Evolutionary conservation across 148 eudicot genomes (phyloP).

Genomic region (Arctostaphylos glauca): DNA sequence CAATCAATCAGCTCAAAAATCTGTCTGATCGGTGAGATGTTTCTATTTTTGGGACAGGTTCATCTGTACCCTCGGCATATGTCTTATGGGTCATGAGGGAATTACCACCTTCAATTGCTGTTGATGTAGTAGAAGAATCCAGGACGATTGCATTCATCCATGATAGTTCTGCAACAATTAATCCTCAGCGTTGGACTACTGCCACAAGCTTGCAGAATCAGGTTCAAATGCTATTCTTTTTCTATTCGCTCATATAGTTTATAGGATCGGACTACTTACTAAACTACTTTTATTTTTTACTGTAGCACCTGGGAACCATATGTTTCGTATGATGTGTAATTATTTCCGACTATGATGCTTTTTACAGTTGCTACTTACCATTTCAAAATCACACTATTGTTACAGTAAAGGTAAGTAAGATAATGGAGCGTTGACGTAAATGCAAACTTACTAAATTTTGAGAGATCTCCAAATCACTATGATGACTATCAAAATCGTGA

Average conservation of each 20-base stretch:
- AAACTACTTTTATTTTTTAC: background rate
- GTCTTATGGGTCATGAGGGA: constrained; percentile 88
- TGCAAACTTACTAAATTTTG: background rate
- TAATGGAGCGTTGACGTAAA: background rate
- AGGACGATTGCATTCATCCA: constrained; percentile 63
- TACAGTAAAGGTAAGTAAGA: background rate
- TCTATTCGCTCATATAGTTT: background rate
- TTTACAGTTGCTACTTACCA: background rate
- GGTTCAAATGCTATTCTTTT: constrained; percentile 36
- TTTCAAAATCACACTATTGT: background rate
- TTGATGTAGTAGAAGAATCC: constrained; percentile 49
- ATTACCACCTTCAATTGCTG: constrained; percentile 56
- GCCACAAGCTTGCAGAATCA: constrained; percentile 70
- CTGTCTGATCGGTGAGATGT: background rate
- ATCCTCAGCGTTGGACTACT: constrained; percentile 69
- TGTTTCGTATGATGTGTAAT: no score
- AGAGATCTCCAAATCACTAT: background rate
- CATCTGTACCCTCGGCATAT: constrained; percentile 77
- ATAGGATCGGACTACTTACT: background rate
- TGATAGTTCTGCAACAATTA: constrained; percentile 43
- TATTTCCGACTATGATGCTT: background rate
- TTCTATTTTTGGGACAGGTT: constrained; percentile 47
- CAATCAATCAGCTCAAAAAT: background rate
- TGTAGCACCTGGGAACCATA: background rate
- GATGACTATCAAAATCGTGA: background rate